Evolutionary conservation across 1,284 basidiomycete genomes (phyloP), one percentile per base, ranked within the genome.

Genomic region (Rhodotorula sp.): DNA sequence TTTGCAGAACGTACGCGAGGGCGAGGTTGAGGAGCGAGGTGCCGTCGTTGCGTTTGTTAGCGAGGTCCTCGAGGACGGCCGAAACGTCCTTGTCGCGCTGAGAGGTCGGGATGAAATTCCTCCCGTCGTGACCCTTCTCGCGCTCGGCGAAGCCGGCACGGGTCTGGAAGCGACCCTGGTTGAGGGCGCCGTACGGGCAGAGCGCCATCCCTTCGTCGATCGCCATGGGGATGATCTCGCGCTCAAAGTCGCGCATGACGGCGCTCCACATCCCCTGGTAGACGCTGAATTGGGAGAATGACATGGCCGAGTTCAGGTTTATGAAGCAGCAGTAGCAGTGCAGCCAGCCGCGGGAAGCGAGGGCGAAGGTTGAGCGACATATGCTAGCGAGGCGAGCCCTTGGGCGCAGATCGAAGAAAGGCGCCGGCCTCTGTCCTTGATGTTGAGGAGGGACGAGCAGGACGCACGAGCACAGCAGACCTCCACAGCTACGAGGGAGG

Each of bases 191-290:
- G 84, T 84, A 87, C 0, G 85, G 85, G 2, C 83, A 82, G 0
- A 72, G 26, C 0, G 84, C 82, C 82, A 83, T 81, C 61, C 84
- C 83, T 62, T 84, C 82, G 67, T 71, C 76, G 34, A 81, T 80
- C 60, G 79, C 81, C 86, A 88, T 87, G 7, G 86, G 86, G 64
- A 88, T 83, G 72, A 88, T 85, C n/a, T 88, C 86, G 19, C 85
- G 81, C 80, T 87, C 87, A 67, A 87, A 81, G 69, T 85, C 85
- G 61, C 86, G 83, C 66, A 84, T 78, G 60, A 87, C 80, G 57
- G 57, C 57, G 57, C 10, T 14, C 84, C 84, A 88, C 19, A 76
- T 74, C 38, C 86, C 87, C 78, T 87, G 86, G 77, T 86, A 88
- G 65, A 87, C 80, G 52, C 84, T 82, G 72, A 88, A 88, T 16